A percentile compares a stretch with the other conserved stretches of the same genome.
Conservation (phyloP, 2,329 filamentous ascomycete species). For the Trichophaea hybrida region DNA sequence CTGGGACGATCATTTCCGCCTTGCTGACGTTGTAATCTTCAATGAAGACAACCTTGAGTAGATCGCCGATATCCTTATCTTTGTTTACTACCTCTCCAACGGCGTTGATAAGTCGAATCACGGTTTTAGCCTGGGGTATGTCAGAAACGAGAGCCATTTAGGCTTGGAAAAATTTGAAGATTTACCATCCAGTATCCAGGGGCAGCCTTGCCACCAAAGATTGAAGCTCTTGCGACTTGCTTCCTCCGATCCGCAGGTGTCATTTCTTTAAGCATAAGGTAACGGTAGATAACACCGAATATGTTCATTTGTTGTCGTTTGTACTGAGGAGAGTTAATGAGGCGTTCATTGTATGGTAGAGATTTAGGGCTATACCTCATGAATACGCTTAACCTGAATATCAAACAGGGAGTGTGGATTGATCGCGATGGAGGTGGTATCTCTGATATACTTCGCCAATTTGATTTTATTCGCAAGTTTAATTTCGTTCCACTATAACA, state of each 20-base stretch:
- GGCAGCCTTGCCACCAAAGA: constrained; percentile 95
- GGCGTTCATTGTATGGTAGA: not conserved
- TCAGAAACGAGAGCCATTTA: not conserved
- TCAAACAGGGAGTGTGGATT: constrained; percentile 85
- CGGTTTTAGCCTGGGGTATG: constrained; percentile 58
- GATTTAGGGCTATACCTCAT: constrained; percentile 41
- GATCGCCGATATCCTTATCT: constrained; percentile 78
- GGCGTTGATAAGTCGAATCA: constrained; percentile 90
- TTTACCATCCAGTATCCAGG: constrained; percentile 89
- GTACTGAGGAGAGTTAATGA: constrained; percentile 39
- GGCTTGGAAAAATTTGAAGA: not conserved
- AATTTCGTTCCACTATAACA: constrained; percentile 64
- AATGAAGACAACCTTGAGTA: constrained; percentile 92
- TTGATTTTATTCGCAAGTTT: constrained; percentile 92
- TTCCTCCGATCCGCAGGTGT: constrained; percentile 72
- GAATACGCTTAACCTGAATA: constrained; percentile 96
- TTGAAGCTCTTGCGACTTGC: constrained; percentile 71
- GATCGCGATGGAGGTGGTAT: constrained; percentile 62
- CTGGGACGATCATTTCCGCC: constrained; percentile 88
- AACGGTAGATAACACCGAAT: constrained; percentile 91
- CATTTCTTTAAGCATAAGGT: constrained; percentile 77
- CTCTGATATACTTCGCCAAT: constrained; percentile 81
- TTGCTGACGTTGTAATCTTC: constrained; percentile 99
- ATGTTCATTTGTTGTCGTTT: constrained; percentile 99
- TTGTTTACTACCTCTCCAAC: constrained; percentile 85